These are phyloP conservation scores for Aegilops tauschii DNA, from an alignment of 176 grass and related monocot genomes.

Conservation along the genomic window DNA sequence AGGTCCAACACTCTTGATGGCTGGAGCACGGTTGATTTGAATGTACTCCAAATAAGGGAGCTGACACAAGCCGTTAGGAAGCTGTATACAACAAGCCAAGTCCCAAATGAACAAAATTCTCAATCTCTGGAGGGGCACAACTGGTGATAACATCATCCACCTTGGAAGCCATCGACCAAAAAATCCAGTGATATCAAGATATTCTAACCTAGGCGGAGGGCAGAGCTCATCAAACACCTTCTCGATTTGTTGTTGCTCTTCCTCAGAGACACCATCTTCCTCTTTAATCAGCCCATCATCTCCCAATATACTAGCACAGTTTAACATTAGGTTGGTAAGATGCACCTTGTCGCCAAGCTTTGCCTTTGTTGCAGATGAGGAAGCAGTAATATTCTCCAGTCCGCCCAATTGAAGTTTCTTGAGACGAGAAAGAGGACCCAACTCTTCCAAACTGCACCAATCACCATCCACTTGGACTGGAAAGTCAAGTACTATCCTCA, in stretches of 20 bases:
- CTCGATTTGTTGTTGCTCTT: accelerated
- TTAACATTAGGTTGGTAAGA: no score
- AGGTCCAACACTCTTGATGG: no score
- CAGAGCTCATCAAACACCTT: no score
- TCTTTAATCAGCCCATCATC: no score
- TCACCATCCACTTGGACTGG: no score
- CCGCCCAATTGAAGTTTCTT: accelerated
- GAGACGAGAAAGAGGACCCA: not conserved
- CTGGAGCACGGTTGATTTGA: no score
- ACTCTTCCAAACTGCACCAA: not conserved
- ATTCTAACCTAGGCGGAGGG: not conserved
- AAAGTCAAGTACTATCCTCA: accelerated
- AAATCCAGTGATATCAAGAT: not conserved
- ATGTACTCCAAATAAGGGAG: no score
- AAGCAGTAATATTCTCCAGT: not conserved
- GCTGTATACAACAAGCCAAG: not conserved
- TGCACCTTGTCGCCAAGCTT: no score
- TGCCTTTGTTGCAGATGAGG: no score
- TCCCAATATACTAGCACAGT: not conserved
- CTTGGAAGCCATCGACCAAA: not conserved
- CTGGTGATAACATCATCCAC: not conserved
- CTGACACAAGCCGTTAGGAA: no score
- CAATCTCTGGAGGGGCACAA: no score
- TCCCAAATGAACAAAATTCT: accelerated
- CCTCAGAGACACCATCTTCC: no score